Percentiles rank a stretch among this genome's conserved stretches.
Evolutionary conservation across 2,329 filamentous ascomycete genomes (phyloP).

Genomic region (Geoglossum cookeanum): DNA sequence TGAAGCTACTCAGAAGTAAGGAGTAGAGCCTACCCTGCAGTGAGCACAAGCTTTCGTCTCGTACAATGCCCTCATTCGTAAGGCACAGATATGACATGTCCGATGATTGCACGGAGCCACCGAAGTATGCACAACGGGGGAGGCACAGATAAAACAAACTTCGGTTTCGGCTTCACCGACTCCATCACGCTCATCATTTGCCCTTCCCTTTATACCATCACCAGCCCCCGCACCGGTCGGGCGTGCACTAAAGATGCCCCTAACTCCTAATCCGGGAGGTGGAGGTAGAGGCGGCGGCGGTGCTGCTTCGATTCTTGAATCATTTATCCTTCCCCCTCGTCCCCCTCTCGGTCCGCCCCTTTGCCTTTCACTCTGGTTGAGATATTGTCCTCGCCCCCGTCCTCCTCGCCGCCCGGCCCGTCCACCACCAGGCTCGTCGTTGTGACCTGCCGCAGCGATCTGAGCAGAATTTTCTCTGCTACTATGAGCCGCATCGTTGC

Average conservation of each 20-base stretch:
- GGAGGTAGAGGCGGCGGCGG: background rate
- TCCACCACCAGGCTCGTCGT: background rate
- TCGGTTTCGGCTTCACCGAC: conserved; percentile 42
- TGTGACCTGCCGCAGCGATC: background rate
- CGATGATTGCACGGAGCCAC: conserved; percentile 90
- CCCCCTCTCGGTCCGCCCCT: background rate
- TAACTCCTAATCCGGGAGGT: background rate
- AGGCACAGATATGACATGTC: conserved; percentile 87
- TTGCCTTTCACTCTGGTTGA: background rate
- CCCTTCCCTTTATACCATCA: background rate
- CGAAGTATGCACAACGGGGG: conserved; percentile 67
- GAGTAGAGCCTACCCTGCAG: conserved; percentile 48
- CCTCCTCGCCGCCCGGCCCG: background rate
- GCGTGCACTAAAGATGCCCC: background rate
- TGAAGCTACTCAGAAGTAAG: background rate
- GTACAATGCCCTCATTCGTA: conserved; percentile 82
- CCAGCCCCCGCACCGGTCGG: background rate
- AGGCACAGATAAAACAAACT: conserved; percentile 95
- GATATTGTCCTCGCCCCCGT: background rate
- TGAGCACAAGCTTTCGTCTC: conserved; percentile 96
- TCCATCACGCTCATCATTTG: background rate
- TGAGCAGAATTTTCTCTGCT: background rate
- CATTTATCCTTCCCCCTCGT: background rate
- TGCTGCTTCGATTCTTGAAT: background rate
- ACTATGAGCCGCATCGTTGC: background rate